Evolutionary conservation across 352 stramenopile species (phyloP), one percentile per base, ranked within the genome.

Genomic region (Halophytophthora batemanensis): DNA sequence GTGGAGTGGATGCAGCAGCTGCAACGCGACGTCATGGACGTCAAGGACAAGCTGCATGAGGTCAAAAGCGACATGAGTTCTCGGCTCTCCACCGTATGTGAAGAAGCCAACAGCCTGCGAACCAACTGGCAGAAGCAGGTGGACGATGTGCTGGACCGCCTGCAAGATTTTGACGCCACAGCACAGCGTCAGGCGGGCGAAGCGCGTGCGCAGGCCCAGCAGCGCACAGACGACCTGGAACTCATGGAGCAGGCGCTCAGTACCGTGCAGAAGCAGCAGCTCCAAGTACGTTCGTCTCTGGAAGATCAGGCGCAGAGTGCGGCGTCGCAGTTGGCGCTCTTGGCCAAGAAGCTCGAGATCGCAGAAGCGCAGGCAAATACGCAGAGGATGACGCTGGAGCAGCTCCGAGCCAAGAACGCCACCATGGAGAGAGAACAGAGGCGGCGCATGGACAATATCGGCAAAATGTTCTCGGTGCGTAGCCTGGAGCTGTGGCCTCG

Each of bases 1-100:
- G 50, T 90, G 33, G 82, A 93, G 64, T 93, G 82, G 82, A 93
- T 93, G 82, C 82, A 93, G 47, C 74, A 89, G 60, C 56, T 93
- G 46, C 82, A 93, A 47, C 77, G 82, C 6, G 82, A 93, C 36
- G 74, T 86, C 18, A 88, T 87, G 66, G 77, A 90, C 34, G 65
- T 82, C 23, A 93, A 93, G 49, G 79, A 93, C 62, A 74, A 68
- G 34, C 55, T 85, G 48, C 77, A 90, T 45, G 76, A 84, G 36
- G 66, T 87, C 35, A 78, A 81, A 44, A 74, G 56, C 28, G 70
- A 90, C 48, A 71, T 83, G 17, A 64, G 65, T 8, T 66, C 48
- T 40, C 74, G 75, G 1, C 75, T 86, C 38, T 82, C 75, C 3
- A 64, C 72, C 17, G 66, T 89, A 5, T 75, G 69, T 49, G 69